phyloP scores from a whole-genome alignment of 768 basidiomycete genomes.

The Tremella yokohamensis region DNA sequence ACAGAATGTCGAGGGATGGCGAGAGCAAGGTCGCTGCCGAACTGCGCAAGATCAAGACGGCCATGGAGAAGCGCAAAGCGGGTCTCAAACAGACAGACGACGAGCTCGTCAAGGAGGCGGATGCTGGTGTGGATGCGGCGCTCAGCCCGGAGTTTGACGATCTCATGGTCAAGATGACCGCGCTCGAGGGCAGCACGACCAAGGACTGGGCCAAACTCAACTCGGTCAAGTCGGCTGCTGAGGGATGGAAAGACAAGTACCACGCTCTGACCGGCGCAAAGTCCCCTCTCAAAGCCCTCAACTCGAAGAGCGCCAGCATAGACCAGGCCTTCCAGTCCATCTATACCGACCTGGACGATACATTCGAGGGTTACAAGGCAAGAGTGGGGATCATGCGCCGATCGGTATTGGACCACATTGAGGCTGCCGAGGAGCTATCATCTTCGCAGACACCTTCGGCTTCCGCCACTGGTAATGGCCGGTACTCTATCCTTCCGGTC shows the following conservation, averaged over 20 bases:
- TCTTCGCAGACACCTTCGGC: slow-evolving; percentile 9
- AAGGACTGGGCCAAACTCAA: slow-evolving; percentile 26
- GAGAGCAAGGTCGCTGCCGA: slow-evolving; percentile 27
- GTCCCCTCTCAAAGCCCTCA: slow-evolving; percentile 11
- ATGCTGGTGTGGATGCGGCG: slow-evolving; percentile 12
- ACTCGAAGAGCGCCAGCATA: slow-evolving; percentile 15
- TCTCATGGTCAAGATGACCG: slow-evolving; percentile 29
- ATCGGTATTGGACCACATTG: slow-evolving; percentile 35
- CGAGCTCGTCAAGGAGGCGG: slow-evolving; percentile 12
- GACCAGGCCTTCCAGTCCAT: slow-evolving; percentile 24
- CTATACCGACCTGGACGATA: slow-evolving; percentile 38
- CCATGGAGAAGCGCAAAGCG: slow-evolving; percentile 15
- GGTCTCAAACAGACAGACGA: slow-evolving; percentile 18
- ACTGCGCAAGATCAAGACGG: slow-evolving; percentile 20
- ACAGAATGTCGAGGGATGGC: slow-evolving; percentile 24
- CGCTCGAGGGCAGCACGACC: slow-evolving; percentile 34
- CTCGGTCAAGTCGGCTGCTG: slow-evolving; percentile 12
- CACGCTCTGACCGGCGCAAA: slow-evolving; percentile 17
- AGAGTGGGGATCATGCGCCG: slow-evolving; percentile 30
- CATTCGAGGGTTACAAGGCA: slow-evolving; percentile 36
- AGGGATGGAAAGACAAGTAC: slow-evolving; percentile 17
- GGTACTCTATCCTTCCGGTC: slow-evolving; percentile 36
- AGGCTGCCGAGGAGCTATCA: slow-evolving; percentile 30
- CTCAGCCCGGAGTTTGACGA: slow-evolving; percentile 23
- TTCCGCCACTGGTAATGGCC: slow-evolving; percentile 10